Percentiles rank a stretch among this genome's conserved stretches.
phyloP scores from a whole-genome alignment of 2,329 filamentous ascomycete genomes.

The Claviceps africana region DNA sequence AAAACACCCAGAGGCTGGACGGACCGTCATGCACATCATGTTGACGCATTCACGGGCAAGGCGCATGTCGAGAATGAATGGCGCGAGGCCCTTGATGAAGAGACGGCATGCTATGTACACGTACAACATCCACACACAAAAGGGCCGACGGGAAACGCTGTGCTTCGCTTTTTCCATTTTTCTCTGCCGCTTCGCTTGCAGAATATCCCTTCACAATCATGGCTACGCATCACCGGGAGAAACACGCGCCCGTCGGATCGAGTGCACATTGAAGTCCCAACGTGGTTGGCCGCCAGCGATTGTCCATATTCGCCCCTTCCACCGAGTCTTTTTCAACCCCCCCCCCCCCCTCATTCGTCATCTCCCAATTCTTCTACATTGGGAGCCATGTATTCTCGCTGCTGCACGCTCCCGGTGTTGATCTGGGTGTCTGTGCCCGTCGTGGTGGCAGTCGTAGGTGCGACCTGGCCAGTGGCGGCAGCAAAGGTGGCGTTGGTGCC shows the following conservation, averaged over 20 bases:
- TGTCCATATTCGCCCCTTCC: too few species aligned
- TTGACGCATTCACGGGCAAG: too few species aligned
- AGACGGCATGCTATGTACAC: too few species aligned
- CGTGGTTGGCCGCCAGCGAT: background rate
- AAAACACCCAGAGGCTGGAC: too few species aligned
- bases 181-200: background rate
- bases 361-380: constrained; percentile 39
- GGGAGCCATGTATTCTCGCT: constrained; percentile 35
- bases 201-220: background rate
- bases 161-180: background rate
- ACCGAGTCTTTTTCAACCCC: background rate
- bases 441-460: constrained; percentile 39
- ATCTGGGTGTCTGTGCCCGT: constrained; percentile 43
- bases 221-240: background rate
- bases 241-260: background rate
- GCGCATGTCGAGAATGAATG: too few species aligned
- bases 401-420: constrained; percentile 27
- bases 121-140: too few species aligned
- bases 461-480: constrained; percentile 37
- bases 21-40: too few species aligned
- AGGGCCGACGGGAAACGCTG: too few species aligned
- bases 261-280: background rate
- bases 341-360: constrained; percentile 25
- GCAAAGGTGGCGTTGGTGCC: constrained; percentile 31
- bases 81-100: too few species aligned